These are phyloP conservation scores for Kodamaea nitidulidarum DNA, from an alignment of 805 yeast species.

Conservation along the genomic window DNA sequence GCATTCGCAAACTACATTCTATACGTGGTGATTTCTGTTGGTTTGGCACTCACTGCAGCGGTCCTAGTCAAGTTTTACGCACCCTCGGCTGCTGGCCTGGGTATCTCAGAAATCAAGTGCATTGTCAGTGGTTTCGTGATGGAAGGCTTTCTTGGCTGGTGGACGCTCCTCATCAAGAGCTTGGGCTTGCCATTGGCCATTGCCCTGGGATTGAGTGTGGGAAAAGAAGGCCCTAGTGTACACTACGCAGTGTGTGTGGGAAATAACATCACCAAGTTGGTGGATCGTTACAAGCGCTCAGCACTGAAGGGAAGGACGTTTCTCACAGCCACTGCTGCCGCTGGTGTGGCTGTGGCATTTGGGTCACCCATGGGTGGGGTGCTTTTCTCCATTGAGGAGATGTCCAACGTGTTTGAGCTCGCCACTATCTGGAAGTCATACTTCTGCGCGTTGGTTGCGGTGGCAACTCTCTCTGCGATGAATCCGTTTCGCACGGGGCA, in stretches of 20 bases:
- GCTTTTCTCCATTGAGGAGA: slow-evolving; percentile 87
- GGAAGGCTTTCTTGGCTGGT: slow-evolving; percentile 69
- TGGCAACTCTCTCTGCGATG: slow-evolving; percentile 69
- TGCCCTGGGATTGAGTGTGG: slow-evolving; percentile 88
- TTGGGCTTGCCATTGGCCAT: slow-evolving; percentile 85
- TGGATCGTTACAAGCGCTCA: slow-evolving; percentile 42
- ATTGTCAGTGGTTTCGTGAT: slow-evolving; percentile 86
- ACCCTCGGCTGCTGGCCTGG: slow-evolving; percentile 94
- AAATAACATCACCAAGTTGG: slow-evolving; percentile 58
- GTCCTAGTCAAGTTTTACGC: slow-evolving; percentile 65
- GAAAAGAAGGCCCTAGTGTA: slow-evolving; percentile 97
- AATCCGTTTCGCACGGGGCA: slow-evolving; percentile 96
- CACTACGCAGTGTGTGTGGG: slow-evolving; percentile 99
- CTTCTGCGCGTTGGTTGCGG: slow-evolving; percentile 86
- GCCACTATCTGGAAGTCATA: slow-evolving; percentile 88
- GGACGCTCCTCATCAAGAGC: slow-evolving; percentile 71
- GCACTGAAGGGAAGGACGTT: slow-evolving; percentile 52
- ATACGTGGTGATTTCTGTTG: slow-evolving; percentile 56
- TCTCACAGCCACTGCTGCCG: slow-evolving; percentile 88
- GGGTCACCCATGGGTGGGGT: slow-evolving; percentile 98
- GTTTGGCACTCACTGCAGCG: slow-evolving; percentile 64
- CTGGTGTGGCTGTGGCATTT: slow-evolving; percentile 98
- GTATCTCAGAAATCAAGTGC: slow-evolving; percentile 94
- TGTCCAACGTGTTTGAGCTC: slow-evolving; percentile 67
- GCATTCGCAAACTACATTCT: slow-evolving; percentile 47